These are phyloP conservation scores for Tetrapisispora phaffii DNA, from an alignment of 805 yeast species.

Conservation along the genomic window DNA sequence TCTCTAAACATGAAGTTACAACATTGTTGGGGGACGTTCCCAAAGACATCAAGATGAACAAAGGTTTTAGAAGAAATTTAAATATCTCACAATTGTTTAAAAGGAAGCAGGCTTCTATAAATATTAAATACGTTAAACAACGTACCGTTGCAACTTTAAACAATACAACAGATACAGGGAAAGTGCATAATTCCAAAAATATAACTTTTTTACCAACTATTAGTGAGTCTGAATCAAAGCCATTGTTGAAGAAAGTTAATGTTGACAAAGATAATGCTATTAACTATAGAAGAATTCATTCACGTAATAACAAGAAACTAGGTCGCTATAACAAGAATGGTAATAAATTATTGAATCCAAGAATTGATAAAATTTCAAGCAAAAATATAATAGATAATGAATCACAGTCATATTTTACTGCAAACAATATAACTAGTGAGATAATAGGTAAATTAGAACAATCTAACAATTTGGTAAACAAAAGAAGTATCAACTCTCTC, in stretches of 20 bases:
- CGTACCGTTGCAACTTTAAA: neutral
- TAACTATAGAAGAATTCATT: neutral
- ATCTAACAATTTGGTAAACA: neutral
- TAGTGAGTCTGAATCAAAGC: neutral
- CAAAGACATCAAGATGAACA: slow-evolving; percentile 40
- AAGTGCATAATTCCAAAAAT: neutral
- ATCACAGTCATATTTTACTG: slow-evolving; percentile 1
- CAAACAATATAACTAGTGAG: neutral
- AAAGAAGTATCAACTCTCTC: too few species aligned
- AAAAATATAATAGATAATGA: neutral
- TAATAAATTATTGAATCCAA: neutral
- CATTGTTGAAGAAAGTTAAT: neutral
- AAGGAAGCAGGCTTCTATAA: too few species aligned
- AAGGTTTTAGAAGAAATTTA: slow-evolving; percentile 5
- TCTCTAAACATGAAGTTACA: slow-evolving; percentile 38
- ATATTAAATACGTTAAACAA: neutral
- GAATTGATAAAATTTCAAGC: neutral
- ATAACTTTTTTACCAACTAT: neutral
- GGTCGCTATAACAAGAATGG: neutral
- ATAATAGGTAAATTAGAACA: neutral
- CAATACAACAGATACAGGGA: neutral
- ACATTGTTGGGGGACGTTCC: slow-evolving; percentile 38
- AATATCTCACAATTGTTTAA: neutral
- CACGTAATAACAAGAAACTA: neutral
- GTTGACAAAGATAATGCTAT: neutral